Percentiles rank a stretch among this genome's conserved stretches.
Evolutionary conservation across 345 rosid genomes (phyloP).

Genomic region (Populus deltoides): DNA sequence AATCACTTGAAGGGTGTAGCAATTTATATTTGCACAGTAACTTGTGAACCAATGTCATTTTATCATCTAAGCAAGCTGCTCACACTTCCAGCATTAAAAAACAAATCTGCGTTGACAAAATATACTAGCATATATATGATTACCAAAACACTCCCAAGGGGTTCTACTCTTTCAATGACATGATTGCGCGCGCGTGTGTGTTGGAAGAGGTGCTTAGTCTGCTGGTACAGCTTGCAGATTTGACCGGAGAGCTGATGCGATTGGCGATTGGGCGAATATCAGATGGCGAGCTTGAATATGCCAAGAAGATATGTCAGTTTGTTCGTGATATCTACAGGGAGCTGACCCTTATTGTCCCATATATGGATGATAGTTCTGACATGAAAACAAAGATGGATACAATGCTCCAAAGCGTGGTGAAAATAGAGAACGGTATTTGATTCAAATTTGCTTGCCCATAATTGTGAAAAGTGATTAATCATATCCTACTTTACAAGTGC

Average conservation of each 20-base stretch:
- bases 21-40: too few species aligned
- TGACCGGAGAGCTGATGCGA: slow-evolving; percentile 97
- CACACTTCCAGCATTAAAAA: too few species aligned
- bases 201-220: background rate
- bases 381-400: slow-evolving; percentile 90
- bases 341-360: slow-evolving; percentile 70
- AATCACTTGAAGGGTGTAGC: too few species aligned
- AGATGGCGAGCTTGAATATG: slow-evolving; percentile 80
- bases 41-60: too few species aligned
- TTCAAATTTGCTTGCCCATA: background rate
- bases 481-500: background rate
- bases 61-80: too few species aligned
- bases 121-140: too few species aligned
- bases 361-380: slow-evolving; percentile 73
- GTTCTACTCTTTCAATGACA: too few species aligned
- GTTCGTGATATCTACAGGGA: slow-evolving; percentile 81
- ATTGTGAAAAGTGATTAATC: background rate
- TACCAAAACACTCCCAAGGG: too few species aligned
- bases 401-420: slow-evolving; percentile 88
- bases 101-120: too few species aligned
- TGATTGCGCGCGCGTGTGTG: background rate
- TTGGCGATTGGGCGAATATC: slow-evolving; percentile 91
- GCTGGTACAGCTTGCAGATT: slow-evolving; percentile 69
- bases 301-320: slow-evolving; percentile 71
- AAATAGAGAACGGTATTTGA: slow-evolving; percentile 80